A percentile compares a stretch with the other conserved stretches of the same genome.
These are phyloP conservation scores for Ceriops zippeliana DNA, from an alignment of 345 rosid species.

Conservation along the genomic window DNA sequence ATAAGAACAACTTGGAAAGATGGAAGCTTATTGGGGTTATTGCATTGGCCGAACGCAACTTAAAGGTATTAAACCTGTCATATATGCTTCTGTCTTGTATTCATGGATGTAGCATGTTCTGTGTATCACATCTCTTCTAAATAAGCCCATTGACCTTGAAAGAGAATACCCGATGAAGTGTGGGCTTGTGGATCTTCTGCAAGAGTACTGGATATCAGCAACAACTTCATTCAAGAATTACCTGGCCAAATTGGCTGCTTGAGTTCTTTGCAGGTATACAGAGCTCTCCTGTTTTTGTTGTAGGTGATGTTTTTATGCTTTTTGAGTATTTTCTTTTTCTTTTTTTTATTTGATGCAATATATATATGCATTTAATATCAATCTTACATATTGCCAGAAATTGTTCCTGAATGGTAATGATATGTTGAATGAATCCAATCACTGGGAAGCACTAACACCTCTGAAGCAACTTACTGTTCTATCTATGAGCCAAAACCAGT, in stretches of 20 bases:
- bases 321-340: neutral
- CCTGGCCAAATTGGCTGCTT: constrained; percentile 52
- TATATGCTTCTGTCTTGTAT: neutral
- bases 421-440: constrained; percentile 55
- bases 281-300: constrained; percentile 5
- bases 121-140: neutral
- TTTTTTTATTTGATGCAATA: neutral
- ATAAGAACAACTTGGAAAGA: constrained; percentile 49
- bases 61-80: constrained; percentile 49
- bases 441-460: constrained; percentile 63
- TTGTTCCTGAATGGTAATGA: constrained; percentile 58
- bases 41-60: constrained; percentile 58
- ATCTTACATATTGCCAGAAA: constrained; percentile 50
- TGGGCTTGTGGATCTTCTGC: constrained; percentile 60
- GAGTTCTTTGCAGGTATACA: constrained; percentile 50
- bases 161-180: constrained; percentile 78
- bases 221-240: constrained; percentile 52
- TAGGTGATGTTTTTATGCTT: constrained; percentile 3
- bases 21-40: constrained; percentile 81
- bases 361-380: neutral
- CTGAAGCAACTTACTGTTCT: constrained; percentile 55
- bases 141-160: constrained; percentile 20
- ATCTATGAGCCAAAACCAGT: constrained; percentile 68
- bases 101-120: neutral
- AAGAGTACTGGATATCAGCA: constrained; percentile 64